Evolutionary conservation across 1,139 yeast species (phyloP).

Genomic region (Nakaseomyces uthaithaninus): DNA sequence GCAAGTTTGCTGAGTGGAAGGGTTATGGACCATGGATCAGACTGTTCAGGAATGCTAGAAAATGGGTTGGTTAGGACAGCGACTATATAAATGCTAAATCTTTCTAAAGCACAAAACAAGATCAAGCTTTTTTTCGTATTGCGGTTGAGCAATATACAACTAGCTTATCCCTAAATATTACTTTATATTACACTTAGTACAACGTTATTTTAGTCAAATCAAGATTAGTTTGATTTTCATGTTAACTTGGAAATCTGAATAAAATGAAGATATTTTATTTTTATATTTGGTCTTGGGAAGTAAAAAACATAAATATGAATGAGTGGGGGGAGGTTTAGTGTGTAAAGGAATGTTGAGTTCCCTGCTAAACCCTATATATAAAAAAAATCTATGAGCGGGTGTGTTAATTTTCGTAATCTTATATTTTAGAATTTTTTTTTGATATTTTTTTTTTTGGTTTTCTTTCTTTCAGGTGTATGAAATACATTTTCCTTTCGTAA

Average conservation of each 20-base stretch:
- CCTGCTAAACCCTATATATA: constrained; percentile 2
- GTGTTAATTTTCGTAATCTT: neutral
- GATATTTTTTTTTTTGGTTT: neutral
- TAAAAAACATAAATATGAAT: too few relatives aligned
- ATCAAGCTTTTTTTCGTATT: neutral
- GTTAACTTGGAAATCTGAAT: too few relatives aligned
- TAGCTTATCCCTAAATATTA: too few relatives aligned
- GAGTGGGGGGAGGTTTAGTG: too few relatives aligned
- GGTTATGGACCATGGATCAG: constrained; percentile 93
- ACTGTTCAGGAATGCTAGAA: constrained; percentile 86
- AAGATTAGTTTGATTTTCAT: too few relatives aligned
- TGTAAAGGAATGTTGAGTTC: too few relatives aligned
- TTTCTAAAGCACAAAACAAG: neutral
- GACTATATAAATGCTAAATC: neutral
- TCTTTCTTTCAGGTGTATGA: neutral
- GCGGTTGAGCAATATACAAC: too few relatives aligned
- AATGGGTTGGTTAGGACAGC: constrained; percentile 60
- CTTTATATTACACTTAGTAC: too few relatives aligned
- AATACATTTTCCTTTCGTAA: neutral
- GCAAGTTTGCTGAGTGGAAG: constrained; percentile 55
- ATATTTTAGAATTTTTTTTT: too few relatives aligned
- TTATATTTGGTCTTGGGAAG: too few relatives aligned
- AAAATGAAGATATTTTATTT: too few relatives aligned
- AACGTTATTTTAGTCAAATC: too few relatives aligned
- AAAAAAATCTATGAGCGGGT: constrained; percentile 6